Base-by-base conservation (phyloP, 108 stramenopile species). In the Nitzschia sp. region DNA sequence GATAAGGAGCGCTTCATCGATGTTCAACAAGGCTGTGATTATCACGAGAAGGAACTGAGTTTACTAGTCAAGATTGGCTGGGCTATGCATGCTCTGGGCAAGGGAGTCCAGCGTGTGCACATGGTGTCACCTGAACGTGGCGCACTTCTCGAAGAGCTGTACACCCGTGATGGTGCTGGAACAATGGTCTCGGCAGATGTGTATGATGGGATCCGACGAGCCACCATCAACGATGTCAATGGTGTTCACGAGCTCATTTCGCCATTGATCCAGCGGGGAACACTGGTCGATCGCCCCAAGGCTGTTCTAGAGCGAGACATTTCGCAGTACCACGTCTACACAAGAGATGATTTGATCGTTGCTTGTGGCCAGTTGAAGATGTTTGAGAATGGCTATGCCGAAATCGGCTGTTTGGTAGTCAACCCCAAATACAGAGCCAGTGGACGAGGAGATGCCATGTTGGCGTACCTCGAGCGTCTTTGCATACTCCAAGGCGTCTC, bases 381-480 rank as follows among this genome's bases (percentile, higher is more conserved):
- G 59, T 94, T 88, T 52, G 93, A 91, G 66, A 80, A 85, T 59
- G 83, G 83, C 14, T 90, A 70, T 72, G 96, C 97, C 42, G 96
- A 98, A 70, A 92, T 98, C 50, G 96, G 95, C 8, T 96, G 95
- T 58, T 73, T 98, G 11, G 97, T 97, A 12, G 95, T 98, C 0
- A 86, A 81, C 65, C 82, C 75, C 7, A 81, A 83, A 10, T 98
- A 95, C 75, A 89, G 95, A 48, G 65, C 76, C n/a, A 68, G 83
- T 10, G 96, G 96, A 22, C 75, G 90, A 54, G 97, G 97, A 37
- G 96, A 97, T 78, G 94, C 94, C 17, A 93, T 98, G 93, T 79
- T 98, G 26, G 90, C 92, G 43, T 98, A 96, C 73, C 75, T 98
- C 17, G 97, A 98, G 78, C 85, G 96, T 29, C 55, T 97, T 52